These are phyloP conservation scores for Jamesozyma jinghongensis DNA, from an alignment of 805 yeast species.

Conservation along the genomic window DNA sequence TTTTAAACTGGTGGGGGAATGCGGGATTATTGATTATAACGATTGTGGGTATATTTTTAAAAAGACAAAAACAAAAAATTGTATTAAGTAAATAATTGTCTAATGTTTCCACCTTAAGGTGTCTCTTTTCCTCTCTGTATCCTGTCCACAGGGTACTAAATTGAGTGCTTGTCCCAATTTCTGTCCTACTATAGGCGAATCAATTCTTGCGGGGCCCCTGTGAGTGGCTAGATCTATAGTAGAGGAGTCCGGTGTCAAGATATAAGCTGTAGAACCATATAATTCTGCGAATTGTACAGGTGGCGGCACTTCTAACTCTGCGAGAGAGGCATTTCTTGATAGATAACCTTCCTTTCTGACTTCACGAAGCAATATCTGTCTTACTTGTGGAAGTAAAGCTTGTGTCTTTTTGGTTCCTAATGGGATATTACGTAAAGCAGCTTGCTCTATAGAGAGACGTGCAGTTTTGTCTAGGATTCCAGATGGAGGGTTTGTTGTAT, in stretches of 20 bases:
- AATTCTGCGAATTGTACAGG: constrained; percentile 3
- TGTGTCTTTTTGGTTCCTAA: constrained; percentile 31
- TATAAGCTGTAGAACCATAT: not conserved
- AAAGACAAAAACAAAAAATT: too few species aligned
- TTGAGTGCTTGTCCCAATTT: too few species aligned
- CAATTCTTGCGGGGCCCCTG: too few species aligned
- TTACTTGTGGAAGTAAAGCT: constrained; percentile 32
- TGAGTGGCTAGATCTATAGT: not conserved
- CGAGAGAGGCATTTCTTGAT: constrained; percentile 23
- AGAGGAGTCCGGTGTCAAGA: not conserved
- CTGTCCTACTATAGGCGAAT: too few species aligned
- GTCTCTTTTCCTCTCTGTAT: too few species aligned
- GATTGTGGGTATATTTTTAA: too few species aligned
- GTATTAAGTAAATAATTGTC: too few species aligned
- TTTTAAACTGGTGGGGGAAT: too few species aligned
- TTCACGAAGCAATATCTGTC: constrained; percentile 31
- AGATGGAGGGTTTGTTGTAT: constrained; percentile 54
- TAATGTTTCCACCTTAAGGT: too few species aligned
- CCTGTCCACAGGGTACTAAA: too few species aligned
- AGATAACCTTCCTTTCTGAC: constrained; percentile 22
- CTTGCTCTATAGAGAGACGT: constrained; percentile 40
- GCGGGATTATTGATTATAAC: too few species aligned
- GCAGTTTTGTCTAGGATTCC: constrained; percentile 56
- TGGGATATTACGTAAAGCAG: constrained; percentile 28
- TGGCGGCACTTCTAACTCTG: constrained; percentile 18